Base-by-base conservation (phyloP, 2,329 filamentous ascomycete genomes). In the Alternaria triticina region DNA sequence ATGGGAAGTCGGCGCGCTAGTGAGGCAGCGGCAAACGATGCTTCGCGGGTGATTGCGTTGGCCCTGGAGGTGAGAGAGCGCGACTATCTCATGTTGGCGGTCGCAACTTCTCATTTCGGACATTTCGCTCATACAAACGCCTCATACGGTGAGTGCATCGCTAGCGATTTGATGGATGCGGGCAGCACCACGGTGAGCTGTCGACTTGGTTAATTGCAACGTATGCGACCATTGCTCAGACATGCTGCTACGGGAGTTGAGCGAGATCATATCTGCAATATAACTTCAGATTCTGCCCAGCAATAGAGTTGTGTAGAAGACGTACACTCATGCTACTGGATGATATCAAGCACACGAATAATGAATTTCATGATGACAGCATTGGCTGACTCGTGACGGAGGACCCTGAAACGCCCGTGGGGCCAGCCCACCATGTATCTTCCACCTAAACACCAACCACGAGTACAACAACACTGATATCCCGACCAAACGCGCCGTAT, bases 401-500 rank as follows among this genome's bases (percentile, higher is more conserved):
- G 59, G 64, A 66, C 69, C 70, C 66, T 70, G 69, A 59, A 62
- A 55, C 56, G 5, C 57, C 46, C 44, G 56, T 50, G 62, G 52
- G 58, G 59, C 49, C 51, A 25, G 20, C 55, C 52, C 59, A 46
- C 51, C 61, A 62, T 23, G 54, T 54, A 59, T 54, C 59, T 62
- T 52, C 49, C 33, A 55, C 33, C 45, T 22, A 51, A 28, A 45
- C 49, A 45, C 50, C 45, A 54, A 50, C 52, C 36, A 44, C 33
- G 22, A 33, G 45, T 25, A 20, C 28, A 28, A 40, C 5, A 11
- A 23, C 43, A 30, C 49, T 50, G 27, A 28, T 23, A 47, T 17
- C 56, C 54, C 59, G 67, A 49, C 64, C 59, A 27, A 43, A 58
- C 44, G 20, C 17, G 20, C 30, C 36, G 28, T 20, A 59, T 30